Evolutionary conservation across 306 rosid species (phyloP), one percentile per base, ranked within the genome.

Genomic region (Dalbergia cultrata): DNA sequence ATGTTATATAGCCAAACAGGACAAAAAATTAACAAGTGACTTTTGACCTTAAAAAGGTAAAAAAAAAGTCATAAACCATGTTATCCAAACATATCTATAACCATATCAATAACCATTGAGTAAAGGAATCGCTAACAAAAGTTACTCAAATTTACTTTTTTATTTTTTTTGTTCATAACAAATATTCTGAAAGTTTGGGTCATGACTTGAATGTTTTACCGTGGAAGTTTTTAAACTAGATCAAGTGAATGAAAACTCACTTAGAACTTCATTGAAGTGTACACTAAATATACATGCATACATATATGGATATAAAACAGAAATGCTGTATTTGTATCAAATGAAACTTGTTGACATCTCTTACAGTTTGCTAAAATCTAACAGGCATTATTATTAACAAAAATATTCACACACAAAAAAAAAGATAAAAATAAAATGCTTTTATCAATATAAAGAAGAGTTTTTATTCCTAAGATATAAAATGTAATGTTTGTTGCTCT

Each of bases 311-410:
- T 64, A 74, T 10, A 70, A 41, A 31, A 74, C 21, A 44, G 37
- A 39, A 9, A 41, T 26, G 44, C 45, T 22, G 45, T 59, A 59
- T 11, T 26, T 26, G 31, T 26, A 26, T 26, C 31, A 26, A 26
- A 26, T 26, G 26, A 0, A 22, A 22, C 26, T 22, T 22, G 31
- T 50, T 26, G 17, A 26, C 43, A 8, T 70, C 44, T 61, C 47
- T 59, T 22, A 14, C 65, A 74, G 39, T 74, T 22, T 41, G 56
- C 72, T 41, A 39, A n/a, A 75, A 47, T 74, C 31, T 45, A 22
- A 14, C 31, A 41, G 14, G 58, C 59, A 19, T 58, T 61, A 43
- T 75, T 45, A 9, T 31, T 34, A 62, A 62, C 49, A 47, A 26
- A 26, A 49, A 14, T 49, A 26, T 70, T 14, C 22, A 50, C 44